Evolutionary conservation across 73 alveolate species (phyloP).

Genomic region (Paramecium biaurelia): DNA sequence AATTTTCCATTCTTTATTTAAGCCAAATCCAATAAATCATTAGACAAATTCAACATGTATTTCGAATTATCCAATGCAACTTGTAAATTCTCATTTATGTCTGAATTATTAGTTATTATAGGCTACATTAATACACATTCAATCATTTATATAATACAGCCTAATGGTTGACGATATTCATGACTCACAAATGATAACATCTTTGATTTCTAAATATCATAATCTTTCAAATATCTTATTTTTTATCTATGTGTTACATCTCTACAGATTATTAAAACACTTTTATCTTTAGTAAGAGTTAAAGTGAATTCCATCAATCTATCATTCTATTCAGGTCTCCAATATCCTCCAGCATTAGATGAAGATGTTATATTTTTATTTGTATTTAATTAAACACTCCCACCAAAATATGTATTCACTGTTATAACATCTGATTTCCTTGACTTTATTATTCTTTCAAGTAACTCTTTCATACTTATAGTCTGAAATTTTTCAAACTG

Average conservation of each 20-base stretch:
- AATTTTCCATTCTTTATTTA: slow-evolving; percentile 46
- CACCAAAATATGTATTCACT: not conserved
- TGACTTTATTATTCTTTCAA: not conserved
- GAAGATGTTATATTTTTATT: not conserved
- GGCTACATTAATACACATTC: slow-evolving; percentile 17
- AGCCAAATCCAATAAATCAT: slow-evolving; percentile 59
- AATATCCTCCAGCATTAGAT: not conserved
- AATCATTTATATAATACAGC: slow-evolving; percentile 38
- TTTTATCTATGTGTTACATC: slow-evolving; percentile 35
- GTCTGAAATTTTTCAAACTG: not conserved
- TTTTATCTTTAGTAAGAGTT: not conserved
- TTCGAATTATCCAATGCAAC: slow-evolving; percentile 36
- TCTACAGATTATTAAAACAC: not conserved
- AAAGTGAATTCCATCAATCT: not conserved
- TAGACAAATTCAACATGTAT: slow-evolving; percentile 48
- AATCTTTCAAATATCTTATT: not conserved
- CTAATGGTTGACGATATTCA: slow-evolving; percentile 45
- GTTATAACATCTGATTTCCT: not conserved
- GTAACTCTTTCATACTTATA: not conserved
- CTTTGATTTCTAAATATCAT: slow-evolving; percentile 3
- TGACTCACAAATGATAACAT: slow-evolving; percentile 56
- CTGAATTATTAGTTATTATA: not conserved
- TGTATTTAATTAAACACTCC: not conserved
- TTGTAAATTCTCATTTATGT: not conserved
- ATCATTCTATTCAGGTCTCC: not conserved